Base-by-base conservation (phyloP, 2,329 filamentous ascomycete species). In the Fusarium domesticum region DNA sequence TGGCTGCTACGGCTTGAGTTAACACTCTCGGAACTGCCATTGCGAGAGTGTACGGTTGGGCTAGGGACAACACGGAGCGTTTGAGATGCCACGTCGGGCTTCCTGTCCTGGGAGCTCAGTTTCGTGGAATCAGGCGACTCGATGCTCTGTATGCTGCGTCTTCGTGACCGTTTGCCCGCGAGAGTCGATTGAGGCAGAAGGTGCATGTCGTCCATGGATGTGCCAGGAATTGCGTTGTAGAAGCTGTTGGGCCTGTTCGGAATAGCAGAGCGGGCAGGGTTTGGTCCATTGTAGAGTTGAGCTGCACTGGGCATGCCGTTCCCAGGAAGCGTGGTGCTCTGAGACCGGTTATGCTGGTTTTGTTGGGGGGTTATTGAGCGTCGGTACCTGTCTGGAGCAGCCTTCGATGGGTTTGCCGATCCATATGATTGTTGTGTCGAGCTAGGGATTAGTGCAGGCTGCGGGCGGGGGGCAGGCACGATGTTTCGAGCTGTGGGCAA, bases 141-240 rank as follows among this genome's bases (percentile, higher is more conserved):
- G 48, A 78, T 67, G 15, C 81, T 85, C 54, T 88, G 88, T 70
- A 95, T 80, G 68, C 90, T 96, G 54, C 90, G 83, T 62, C 90
- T 82, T 57, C 90, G 79, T 67, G 90, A 86, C 61, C 88, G 79
- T 67, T 86, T 89, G 28, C 85, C 77, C 19, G 92, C 89, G 15
- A 79, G 67, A n/a, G 70, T 64, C 18, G 73, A 65, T 43, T 75
- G 73, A 45, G 74, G 81, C 58, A 76, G 73, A 47, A 89, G 61
- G 43, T 83, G 78, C 62, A 83, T 80, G 57, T 93, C 88, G 65
- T 95, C 89, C 37, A 78, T 77, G 56, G 75, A 68, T 6, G 65
- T 59, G 3, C 81, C 85, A 11, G 67, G 58, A 23, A 68, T 52
- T 3, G 67, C 50, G 23, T 68, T 71, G 65, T 80, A 65, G 63